Evolutionary conservation across 2,329 filamentous ascomycete genomes (phyloP), one percentile per base, ranked within the genome.

Genomic region (Botrytis elliptica): DNA sequence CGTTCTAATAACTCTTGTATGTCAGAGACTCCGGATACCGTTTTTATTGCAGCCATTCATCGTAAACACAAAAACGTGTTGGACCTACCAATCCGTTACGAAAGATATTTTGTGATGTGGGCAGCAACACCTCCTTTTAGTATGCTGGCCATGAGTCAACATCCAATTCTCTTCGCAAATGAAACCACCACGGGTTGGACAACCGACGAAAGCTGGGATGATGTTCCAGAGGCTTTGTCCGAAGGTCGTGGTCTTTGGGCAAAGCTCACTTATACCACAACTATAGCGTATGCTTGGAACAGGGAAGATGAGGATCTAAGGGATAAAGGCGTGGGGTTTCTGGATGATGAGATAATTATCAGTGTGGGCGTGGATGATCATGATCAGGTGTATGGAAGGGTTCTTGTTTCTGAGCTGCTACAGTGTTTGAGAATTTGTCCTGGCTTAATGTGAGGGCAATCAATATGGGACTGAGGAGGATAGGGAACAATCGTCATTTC

Each of bases 401-500:
- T 81, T 44, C 77, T 77, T 72, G 81, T 80, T 1, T 74, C 76
- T 16, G 80, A 82, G 42, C 73, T 83, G 62, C 75, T 83, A 70
- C 76, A 78, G 70, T 83, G 82, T 78, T 72, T 84, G 77, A 81
- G 79, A 60, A 76, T 81, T 71, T 83, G 82, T 77, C 93, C 93
- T 75, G 90, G 90, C 68, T 55, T 74, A 14, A 55, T 72, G 29
- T 57, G 40, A 73, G 22, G 0, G 14, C 22, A n/a, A 63, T 40
- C 10, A 0, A 12, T n/a, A 63, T 42, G 25, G 25, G 7, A 42
- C 7, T n/a, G 8, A 16, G 16, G 25, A 67, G n/a, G 42, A 65
- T 65, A 36, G 18, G 18, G n/a, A 5, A 3, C 33, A 12, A 25
- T 66, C 20, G 42, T 4, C 14, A 42, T 16, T 63, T 42, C 25